These are phyloP conservation scores for Fraxinus nigra DNA, from an alignment of 305 asterid genomes.

Conservation along the genomic window DNA sequence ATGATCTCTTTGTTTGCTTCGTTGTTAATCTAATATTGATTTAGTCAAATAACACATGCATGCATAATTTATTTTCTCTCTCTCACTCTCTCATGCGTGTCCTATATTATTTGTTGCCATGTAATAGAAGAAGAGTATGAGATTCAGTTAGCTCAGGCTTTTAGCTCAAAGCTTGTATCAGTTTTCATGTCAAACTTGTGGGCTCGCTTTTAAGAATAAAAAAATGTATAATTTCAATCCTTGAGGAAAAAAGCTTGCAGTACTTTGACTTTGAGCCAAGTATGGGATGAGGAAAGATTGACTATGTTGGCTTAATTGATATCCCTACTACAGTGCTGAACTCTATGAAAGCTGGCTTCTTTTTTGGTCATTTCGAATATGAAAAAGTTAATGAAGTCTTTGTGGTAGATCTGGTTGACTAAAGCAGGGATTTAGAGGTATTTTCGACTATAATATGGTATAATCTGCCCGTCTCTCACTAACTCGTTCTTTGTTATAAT, in stretches of 20 bases:
- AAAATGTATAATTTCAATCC: not conserved
- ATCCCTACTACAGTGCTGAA: not conserved
- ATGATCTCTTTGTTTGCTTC: not conserved
- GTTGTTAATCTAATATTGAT: not conserved
- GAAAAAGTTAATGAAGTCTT: not conserved
- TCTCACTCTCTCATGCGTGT: not conserved
- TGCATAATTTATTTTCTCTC: not conserved
- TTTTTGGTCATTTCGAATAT: not conserved
- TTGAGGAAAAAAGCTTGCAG: not conserved
- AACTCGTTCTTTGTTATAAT: not conserved
- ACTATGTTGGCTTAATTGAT: not conserved
- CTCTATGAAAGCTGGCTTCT: not conserved
- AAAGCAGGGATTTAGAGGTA: not conserved
- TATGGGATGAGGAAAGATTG: not conserved
- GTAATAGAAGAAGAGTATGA: not conserved
- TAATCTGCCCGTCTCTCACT: not conserved
- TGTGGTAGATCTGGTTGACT: conserved; percentile 8
- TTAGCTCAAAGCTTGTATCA: not conserved
- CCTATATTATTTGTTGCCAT: not conserved
- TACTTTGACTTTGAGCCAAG: not conserved
- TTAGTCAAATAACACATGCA: not conserved
- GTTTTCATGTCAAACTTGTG: not conserved
- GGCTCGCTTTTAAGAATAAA: not conserved
- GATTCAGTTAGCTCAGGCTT: not conserved
- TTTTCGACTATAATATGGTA: not conserved